phyloP scores from a whole-genome alignment of 805 yeast species.

The Starmerella lactis-condensi region DNA sequence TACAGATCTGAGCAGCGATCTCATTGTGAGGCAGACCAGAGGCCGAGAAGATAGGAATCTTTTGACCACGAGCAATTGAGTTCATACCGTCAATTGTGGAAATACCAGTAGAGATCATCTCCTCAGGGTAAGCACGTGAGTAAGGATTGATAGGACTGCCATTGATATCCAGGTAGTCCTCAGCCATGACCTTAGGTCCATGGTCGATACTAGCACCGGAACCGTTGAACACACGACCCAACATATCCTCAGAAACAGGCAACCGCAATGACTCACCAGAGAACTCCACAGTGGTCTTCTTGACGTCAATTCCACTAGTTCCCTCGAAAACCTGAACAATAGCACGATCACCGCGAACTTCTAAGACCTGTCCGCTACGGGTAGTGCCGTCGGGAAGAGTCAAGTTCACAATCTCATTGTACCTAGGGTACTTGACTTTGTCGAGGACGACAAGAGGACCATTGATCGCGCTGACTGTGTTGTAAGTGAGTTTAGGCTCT shows the following conservation, averaged over 20 bases:
- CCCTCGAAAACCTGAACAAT: conserved; percentile 98
- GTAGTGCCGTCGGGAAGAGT: conserved; percentile 88
- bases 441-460: conserved; percentile 91
- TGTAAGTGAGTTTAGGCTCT: conserved; percentile 79
- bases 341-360: conserved; percentile 92
- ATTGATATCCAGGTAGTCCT: conserved; percentile 92
- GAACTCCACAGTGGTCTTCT: conserved; percentile 91
- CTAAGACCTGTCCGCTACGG: conserved; percentile 96
- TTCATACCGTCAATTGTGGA: conserved; percentile 99
- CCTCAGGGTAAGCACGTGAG: conserved; percentile 98
- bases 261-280: conserved; percentile 87
- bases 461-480: conserved; percentile 95
- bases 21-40: conserved; percentile 99
- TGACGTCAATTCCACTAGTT: conserved; percentile 95
- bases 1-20: conserved; percentile 98
- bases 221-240: conserved; percentile 97
- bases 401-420: conserved; percentile 88
- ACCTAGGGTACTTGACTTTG: conserved; percentile 74
- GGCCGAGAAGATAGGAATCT: conserved; percentile 96
- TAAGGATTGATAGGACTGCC: conserved; percentile 98
- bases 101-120: conserved; percentile 97
- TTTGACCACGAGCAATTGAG: conserved; percentile 99
- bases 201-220: conserved; percentile 96
- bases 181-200: conserved; percentile 97
- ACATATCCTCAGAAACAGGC: conserved; percentile 89